Conservation (phyloP, 179 eudicot genomes). For the Silene vulgaris region DNA sequence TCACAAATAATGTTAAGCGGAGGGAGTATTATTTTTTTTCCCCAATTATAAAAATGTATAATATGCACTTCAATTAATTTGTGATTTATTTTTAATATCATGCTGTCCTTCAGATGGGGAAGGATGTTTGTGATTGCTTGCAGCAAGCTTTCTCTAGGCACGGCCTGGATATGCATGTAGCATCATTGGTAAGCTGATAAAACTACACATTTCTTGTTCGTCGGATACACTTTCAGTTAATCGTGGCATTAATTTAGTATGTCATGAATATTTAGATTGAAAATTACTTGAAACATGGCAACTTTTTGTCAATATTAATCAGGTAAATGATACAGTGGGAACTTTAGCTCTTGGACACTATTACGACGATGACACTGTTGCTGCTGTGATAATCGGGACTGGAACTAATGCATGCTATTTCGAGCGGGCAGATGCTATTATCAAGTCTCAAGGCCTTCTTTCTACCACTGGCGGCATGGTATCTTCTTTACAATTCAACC, state of each 20-base stretch:
- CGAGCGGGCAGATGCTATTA: conserved; percentile 39
- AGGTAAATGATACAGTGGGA: conserved; percentile 55
- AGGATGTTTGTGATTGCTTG: conserved; percentile 62
- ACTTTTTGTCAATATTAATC: conserved; percentile 15
- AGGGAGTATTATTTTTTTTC: too few species aligned
- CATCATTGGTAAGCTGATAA: conserved; percentile 55
- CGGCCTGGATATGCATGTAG: conserved; percentile 67
- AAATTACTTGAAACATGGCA: neutral
- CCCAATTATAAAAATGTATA: too few species aligned
- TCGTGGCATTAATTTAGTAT: neutral
- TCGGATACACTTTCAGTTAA: neutral
- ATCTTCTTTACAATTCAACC: conserved; percentile 15
- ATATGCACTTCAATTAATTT: neutral
- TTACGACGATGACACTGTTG: conserved; percentile 47
- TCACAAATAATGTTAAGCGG: too few species aligned
- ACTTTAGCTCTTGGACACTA: conserved; percentile 49
- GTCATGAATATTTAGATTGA: too few species aligned
- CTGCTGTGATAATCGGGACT: conserved; percentile 42
- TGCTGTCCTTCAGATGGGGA: conserved; percentile 52
- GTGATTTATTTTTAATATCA: neutral
- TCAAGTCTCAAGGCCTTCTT: conserved; percentile 35
- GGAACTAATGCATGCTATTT: conserved; percentile 50
- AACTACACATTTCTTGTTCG: conserved; percentile 10
- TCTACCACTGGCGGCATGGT: conserved; percentile 46
- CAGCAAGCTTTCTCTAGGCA: conserved; percentile 53